Base-by-base conservation (phyloP, 306 rosid species). In the Malus orientalis region DNA sequence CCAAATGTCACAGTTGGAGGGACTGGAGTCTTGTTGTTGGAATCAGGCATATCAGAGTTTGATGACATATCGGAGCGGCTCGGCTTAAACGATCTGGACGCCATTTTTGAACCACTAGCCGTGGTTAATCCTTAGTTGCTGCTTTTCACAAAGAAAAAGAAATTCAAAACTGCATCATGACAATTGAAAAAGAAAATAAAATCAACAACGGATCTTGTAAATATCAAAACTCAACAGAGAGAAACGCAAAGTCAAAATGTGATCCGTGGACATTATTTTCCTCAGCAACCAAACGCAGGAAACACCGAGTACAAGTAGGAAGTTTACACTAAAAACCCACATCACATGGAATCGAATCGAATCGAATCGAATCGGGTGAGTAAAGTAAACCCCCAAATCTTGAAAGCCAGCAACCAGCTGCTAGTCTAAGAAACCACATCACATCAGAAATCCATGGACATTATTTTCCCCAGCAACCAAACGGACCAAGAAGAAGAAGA, bases 1-100 rank as follows among this genome's bases (percentile, higher is more conserved):
- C 84, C 96, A 63, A 92, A 92, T 60, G 93, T 90, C 47, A 94
- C 93, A 2, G 88, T 75, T 23, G 98, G 95, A 71, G 94, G 94
- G 57, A 92, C 62, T 45, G 95, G 97, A 68, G 97, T 95, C 87
- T 85, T 88, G 70, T 63, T 81, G 60, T 58, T 75, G 62, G 61
- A 85, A 62, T 93, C 98, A 5, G 83, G 42, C 47, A 74, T 84
- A 85, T 90, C 98, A 66, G 93, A 90, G 47, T 80, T 63, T 15
- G 82, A n/a, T 11, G 97, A 91, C 33, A 86, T 74, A 84, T 81
- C 84, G 18, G 92, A 90, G 32, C 92, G 83, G 84, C 82, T 92
- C 0, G 87, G 77, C 64, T 82, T 89, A 73, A 89, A 90, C 8
- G 91, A 82, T 79, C 40, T 95, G 6, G 96, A 89, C 0, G 96